A percentile compares a stretch with the other conserved stretches of the same genome.
Evolutionary conservation across 192 early-diverging fungal species (phyloP).

Genomic region (Radiomyces spectabilis): DNA sequence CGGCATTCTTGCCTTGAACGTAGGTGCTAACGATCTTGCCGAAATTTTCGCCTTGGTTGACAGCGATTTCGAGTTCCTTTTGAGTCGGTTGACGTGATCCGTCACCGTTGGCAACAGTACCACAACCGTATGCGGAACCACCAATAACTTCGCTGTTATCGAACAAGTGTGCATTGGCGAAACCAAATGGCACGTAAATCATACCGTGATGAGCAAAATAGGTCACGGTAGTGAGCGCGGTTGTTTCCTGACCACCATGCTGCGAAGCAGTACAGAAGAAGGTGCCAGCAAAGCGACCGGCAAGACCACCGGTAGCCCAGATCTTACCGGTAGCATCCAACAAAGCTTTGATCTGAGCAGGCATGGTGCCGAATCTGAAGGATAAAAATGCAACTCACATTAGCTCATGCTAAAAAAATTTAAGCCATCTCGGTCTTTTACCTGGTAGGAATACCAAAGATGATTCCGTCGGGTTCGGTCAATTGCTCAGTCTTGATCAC

Average conservation of each 20-base stretch:
- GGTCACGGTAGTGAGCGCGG: slow-evolving; percentile 54
- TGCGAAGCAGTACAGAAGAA: slow-evolving; percentile 69
- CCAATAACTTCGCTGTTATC: slow-evolving; percentile 59
- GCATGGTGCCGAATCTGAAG: slow-evolving; percentile 48
- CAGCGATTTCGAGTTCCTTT: slow-evolving; percentile 55
- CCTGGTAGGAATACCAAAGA: slow-evolving; percentile 53
- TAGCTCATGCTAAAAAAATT: neutral
- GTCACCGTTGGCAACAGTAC: slow-evolving; percentile 40
- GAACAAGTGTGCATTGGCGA: slow-evolving; percentile 35
- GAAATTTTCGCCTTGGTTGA: slow-evolving; percentile 51
- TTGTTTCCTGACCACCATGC: slow-evolving; percentile 34
- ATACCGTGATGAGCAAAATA: slow-evolving; percentile 71
- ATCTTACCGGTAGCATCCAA: slow-evolving; percentile 17
- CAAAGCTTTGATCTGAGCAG: slow-evolving; percentile 66
- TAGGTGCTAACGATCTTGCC: slow-evolving; percentile 36
- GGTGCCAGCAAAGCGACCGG: slow-evolving; percentile 60
- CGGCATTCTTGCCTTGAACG: slow-evolving; percentile 8
- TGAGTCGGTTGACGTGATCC: slow-evolving; percentile 53
- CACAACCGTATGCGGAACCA: slow-evolving; percentile 12
- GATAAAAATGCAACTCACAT: neutral
- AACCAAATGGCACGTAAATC: slow-evolving; percentile 66
- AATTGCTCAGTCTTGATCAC: slow-evolving; percentile 29
- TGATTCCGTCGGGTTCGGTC: slow-evolving; percentile 37
- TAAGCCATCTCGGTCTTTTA: neutral
- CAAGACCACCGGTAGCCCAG: slow-evolving; percentile 44